Base-by-base conservation (phyloP, 495 filamentous ascomycete species). In the Penicillium fimorum region DNA sequence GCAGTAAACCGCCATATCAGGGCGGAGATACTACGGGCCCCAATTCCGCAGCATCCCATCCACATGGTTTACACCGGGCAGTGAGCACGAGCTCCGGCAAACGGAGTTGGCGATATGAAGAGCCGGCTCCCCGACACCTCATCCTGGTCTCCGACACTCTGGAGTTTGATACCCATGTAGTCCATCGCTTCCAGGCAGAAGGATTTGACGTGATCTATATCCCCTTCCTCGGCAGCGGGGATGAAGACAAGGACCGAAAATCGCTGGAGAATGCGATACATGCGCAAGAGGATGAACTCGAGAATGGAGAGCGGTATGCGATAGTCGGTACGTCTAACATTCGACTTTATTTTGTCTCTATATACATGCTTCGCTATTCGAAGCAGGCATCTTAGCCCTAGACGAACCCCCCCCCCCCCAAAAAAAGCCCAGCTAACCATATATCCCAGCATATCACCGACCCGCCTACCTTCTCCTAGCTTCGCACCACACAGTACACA, bases 121-220 rank as follows among this genome's bases (percentile, higher is more conserved):
- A 63, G 9, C 48, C 57, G 1, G 47, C 57, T 24, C 62, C 59
- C 0, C 64, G 70, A 13, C 76, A 74, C 32, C 62, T 89, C 17
- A 82, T 84, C 56, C 64, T 89, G 50, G 84, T 84, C 1, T 80
- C 86, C 17, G 82, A 88, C 58, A 68, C 70, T 18, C 72, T 76
- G 4, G 78, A 81, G 5, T 87, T 88, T 56, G 84, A 88, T 61
- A 48, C 72, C 6, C 57, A 75, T 8, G 79, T 81, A 5, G 53
- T 85, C 4, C 71, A 75, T 13, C 75, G 81, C 20, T 87, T 86
- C 77, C 73, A 74, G 18, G 79, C 77, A 15, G 87, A 90, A 63
- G 87, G 85, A 2, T 89, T 88, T 63, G 58, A 79, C 13, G 84
- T 86, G 32, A 71, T 71, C 8, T 88, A 88, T 59, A 33, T 90